These are phyloP conservation scores for Ciborinia camelliae DNA, from an alignment of 2,329 filamentous ascomycete genomes.

Conservation along the genomic window DNA sequence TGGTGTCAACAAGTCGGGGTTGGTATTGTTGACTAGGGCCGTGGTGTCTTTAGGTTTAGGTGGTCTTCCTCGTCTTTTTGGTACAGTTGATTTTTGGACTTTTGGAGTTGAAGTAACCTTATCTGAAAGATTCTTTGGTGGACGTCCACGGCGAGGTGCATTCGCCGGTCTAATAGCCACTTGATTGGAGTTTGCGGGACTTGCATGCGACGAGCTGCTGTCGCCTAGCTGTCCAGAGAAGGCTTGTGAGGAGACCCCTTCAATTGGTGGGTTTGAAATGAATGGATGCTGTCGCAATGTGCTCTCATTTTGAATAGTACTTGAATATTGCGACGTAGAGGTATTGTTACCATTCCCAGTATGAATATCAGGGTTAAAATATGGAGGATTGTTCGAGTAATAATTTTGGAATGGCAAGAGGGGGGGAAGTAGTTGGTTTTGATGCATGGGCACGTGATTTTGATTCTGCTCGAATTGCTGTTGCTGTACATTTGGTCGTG, in stretches of 20 bases:
- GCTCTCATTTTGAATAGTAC: not conserved
- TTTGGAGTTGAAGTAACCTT: not conserved
- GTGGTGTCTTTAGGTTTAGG: slow-evolving; percentile 11
- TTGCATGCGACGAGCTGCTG: not conserved
- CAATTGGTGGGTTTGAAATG: not conserved
- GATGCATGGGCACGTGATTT: slow-evolving; percentile 3
- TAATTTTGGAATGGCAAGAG: not conserved
- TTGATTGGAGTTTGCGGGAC: not conserved
- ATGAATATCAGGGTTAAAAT: not conserved
- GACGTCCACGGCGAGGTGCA: slow-evolving; percentile 8
- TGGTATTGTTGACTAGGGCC: not conserved
- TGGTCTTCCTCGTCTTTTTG: slow-evolving; percentile 13
- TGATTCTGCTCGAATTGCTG: not conserved
- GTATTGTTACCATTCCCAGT: not conserved
- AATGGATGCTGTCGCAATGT: not conserved
- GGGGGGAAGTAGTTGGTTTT: not conserved
- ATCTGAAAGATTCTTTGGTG: slow-evolving; percentile 5
- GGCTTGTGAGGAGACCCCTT: not conserved
- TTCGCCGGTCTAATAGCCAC: not conserved
- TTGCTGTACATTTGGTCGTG: not conserved
- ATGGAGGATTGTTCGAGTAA: not conserved
- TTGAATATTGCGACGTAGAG: not conserved
- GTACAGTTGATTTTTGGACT: not conserved
- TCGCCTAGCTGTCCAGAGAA: not conserved
- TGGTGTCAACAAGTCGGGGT: not conserved